A percentile compares a stretch with the other conserved stretches of the same genome.
Evolutionary conservation across 75 land plant species (phyloP).

Genomic region (Sequoia sempervirens): DNA sequence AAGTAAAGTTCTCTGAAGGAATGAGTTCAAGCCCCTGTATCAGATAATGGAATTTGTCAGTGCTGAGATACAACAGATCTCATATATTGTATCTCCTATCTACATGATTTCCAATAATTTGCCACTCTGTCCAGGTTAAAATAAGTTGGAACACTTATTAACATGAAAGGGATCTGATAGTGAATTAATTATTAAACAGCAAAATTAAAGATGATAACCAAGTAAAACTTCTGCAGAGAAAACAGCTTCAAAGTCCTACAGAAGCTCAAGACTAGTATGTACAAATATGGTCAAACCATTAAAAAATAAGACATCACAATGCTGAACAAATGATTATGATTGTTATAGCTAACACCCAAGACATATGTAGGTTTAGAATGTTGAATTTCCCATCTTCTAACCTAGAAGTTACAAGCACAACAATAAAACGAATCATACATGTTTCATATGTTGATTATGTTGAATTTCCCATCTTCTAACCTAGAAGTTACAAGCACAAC

Average conservation of each 20-base stretch:
- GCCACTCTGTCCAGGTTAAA: neutral
- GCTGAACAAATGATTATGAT: neutral
- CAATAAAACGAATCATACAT: neutral
- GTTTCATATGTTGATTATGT: no score
- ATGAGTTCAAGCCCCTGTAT: slow-evolving; percentile 54
- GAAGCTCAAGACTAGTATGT: neutral
- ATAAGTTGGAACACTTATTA: neutral
- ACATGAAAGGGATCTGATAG: neutral
- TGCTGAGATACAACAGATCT: no score
- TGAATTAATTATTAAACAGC: neutral
- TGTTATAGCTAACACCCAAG: neutral
- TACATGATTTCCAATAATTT: no score
- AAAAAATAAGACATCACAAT: neutral
- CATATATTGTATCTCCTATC: no score
- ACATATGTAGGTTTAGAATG: neutral
- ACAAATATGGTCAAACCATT: neutral
- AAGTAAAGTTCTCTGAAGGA: slow-evolving; percentile 60
- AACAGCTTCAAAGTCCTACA: neutral
- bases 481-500: no score
- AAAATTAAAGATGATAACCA: neutral
- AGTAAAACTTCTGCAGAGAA: neutral
- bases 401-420: no score
- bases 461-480: no score
- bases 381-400: neutral
- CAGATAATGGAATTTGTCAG: neutral